Base-by-base conservation (phyloP, 2,329 filamentous ascomycete species). In the Pestalotiopsis sp. region DNA sequence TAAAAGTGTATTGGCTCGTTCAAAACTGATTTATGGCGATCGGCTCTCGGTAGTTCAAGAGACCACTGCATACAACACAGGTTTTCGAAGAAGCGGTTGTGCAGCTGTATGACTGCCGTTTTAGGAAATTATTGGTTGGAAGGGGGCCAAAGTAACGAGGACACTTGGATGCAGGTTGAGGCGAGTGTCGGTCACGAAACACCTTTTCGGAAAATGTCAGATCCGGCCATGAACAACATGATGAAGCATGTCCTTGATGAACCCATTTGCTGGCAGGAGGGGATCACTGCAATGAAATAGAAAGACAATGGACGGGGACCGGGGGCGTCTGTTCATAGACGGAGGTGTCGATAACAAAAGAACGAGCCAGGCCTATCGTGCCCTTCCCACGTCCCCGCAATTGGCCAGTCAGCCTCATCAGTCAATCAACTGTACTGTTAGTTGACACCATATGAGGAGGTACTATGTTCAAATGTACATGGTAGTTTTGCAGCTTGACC, bases 251-350 rank as follows among this genome's bases (percentile, higher is more conserved):
- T 13, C 38, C 45, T 52, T 31, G 20, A 38, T 20, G 39, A 39
- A n/a, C 31, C 39, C 11, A 39, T 14, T 38, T 14, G 31, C 12
- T 14, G 59, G 59, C 36, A 17, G 59, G 61, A 64, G 38, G 61
- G 61, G 39, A 20, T 25, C 38, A 23, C 14, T 36, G 23, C 13
- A 20, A 58, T 71, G 71, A 67, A 52, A 69, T 67, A 58, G 62
- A 60, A 71, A 52, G 7, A 52, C 14, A 52, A 52, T 4, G 45
- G 20, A 6, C 45, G 20, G 45, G 45, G 45, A 65, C 12, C 31
- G 45, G 52, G 72, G 73, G 72, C 69, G 73, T 74, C 71, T 74
- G 71, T 66, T 39, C 70, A 65, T 72, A 72, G 69, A 68, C 71
- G 73, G 71, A 68, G 14, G 61, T 64, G 59, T 62, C 68, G 65